Base-by-base conservation (phyloP, 805 yeast genomes). In the Schizosaccharomyces lindneri region DNA sequence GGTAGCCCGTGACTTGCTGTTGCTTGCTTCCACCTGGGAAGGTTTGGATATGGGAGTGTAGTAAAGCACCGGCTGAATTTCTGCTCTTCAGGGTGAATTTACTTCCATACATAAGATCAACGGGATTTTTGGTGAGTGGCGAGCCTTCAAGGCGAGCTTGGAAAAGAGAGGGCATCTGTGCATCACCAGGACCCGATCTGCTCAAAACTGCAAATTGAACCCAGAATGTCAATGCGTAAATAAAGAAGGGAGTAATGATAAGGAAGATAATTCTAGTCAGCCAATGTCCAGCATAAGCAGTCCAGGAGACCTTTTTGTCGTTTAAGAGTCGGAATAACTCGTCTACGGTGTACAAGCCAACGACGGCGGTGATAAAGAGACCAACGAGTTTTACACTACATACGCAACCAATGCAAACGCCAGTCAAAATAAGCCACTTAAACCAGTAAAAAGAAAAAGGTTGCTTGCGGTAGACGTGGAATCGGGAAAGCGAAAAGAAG, bases 311-410 rank as follows among this genome's bases (percentile, higher is more conserved):
- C 55, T 68, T 64, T 39, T 68, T 59, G 60, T 85, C 90, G 65
- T 89, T 95, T 67, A 87, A 79, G 70, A 80, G 80, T 67, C 74
- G 76, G 95, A 97, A 93, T 68, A 93, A 76, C 68, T 93, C 97
- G 61, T 81, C 84, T 48, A 86, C 76, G 27, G 96, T 88, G 73
- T 90, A 87, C 64, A 87, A 79, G 60, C 99, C 99, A 62, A 93
- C 88, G 65, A 88, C 74, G 19, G 87, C 72, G 63, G 95, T 90
- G 64, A 87, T 86, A 68, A 93, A 87, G 62, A 90, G 77, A 67
- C 99, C 99, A 63, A 93, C 97, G 95, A 89, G 87, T 73, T 93
- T 93, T 63, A 88, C 95, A 36, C 95, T 84, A 69, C 90, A 84
- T 21, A 89, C 85, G 71, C 93, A 85, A 55, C 98, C 97, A 68